Evolutionary conservation across 2,329 filamentous ascomycete genomes (phyloP).

Genomic region (Thermothelomyces thermophilus): DNA sequence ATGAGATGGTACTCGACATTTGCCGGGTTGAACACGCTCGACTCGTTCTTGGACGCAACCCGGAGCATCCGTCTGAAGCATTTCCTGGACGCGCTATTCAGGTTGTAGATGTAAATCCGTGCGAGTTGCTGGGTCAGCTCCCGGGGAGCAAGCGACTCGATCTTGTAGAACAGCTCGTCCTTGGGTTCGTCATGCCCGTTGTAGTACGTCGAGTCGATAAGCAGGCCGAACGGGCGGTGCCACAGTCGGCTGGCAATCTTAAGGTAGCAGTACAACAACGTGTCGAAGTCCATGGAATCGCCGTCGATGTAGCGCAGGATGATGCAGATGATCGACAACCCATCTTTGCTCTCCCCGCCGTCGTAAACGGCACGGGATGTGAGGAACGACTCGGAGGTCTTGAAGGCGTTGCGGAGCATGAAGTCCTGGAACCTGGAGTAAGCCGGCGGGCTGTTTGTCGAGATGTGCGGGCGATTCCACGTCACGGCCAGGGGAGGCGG

Average conservation of each 20-base stretch:
- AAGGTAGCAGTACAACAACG: constrained; percentile 60
- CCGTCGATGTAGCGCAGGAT: constrained; percentile 62
- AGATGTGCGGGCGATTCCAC: constrained; percentile 62
- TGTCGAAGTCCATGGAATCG: constrained; percentile 59
- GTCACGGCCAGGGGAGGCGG: constrained; percentile 62
- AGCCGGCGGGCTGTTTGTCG: constrained; percentile 53
- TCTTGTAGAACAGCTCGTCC: constrained; percentile 57
- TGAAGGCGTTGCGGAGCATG: constrained; percentile 63
- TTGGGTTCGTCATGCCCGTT: constrained; percentile 60
- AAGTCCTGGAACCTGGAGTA: constrained; percentile 67
- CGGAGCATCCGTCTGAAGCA: constrained; percentile 58
- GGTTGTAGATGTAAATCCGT: constrained; percentile 64
- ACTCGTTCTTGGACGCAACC: constrained; percentile 54
- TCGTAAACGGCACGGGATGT: constrained; percentile 63
- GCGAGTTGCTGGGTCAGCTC: constrained; percentile 54
- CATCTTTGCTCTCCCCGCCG: constrained; percentile 65
- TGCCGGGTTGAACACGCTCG: constrained; percentile 54
- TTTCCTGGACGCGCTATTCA: constrained; percentile 64
- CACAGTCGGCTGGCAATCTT: constrained; percentile 66
- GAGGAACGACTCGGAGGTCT: constrained; percentile 57
- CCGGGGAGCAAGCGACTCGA: constrained; percentile 55
- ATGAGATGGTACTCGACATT: constrained; percentile 62
- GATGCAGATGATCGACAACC: constrained; percentile 61
- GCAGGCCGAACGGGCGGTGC: constrained; percentile 61
- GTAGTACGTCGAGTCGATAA: constrained; percentile 65